Base-by-base conservation (phyloP, 352 stramenopile species). In the Blastocystis sp. region DNA sequence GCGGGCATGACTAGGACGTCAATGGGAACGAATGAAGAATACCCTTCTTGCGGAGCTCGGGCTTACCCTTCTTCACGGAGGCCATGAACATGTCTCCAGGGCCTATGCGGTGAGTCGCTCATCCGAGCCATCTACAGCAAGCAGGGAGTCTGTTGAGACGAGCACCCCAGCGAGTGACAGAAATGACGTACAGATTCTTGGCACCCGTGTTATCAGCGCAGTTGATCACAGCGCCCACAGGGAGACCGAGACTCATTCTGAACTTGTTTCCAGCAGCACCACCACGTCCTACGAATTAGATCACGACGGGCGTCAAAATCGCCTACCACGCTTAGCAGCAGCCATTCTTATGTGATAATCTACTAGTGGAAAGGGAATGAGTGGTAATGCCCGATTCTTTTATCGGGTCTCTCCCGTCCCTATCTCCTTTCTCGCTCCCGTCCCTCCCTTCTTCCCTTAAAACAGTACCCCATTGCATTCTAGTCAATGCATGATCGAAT, bases 51-150 rank as follows among this genome's bases (percentile, higher is more conserved):
- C 97, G 94, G 87, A 99, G 95, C 92, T 99, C 97, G 59, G 97
- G 97, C 95, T 99, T 99, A 94, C 97, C 97, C 95, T 99, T 99
- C 94, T 99, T 99, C 34, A 99, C 96, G 64, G 97, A 98, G 89
- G 94, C 96, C 94, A 99, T 98, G 90, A 99, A 96, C 96, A 99
- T 98, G 93, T 99, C 97, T 91, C 97, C 97, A 60, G 98, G 94
- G 89, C 88, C 89, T 91, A 59, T 69, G 14, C 9, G 68, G 1
- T 57, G 28, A 24, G 43, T n/a, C 14, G 11, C 24, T 28, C 45
- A 45, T 24, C 21, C 38, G 1, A 69, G 54, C 48, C 28, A 17
- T 78, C 89, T 54, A 96, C 94, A 93, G 89, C 97, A 97, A 89
- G 97, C 96, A 87, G 97, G 97, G 89, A 99, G 94, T 93, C 96